Percentiles rank a stretch among this genome's conserved stretches.
Conservation (phyloP, 257 asterid species). For the Verbena officinalis region DNA sequence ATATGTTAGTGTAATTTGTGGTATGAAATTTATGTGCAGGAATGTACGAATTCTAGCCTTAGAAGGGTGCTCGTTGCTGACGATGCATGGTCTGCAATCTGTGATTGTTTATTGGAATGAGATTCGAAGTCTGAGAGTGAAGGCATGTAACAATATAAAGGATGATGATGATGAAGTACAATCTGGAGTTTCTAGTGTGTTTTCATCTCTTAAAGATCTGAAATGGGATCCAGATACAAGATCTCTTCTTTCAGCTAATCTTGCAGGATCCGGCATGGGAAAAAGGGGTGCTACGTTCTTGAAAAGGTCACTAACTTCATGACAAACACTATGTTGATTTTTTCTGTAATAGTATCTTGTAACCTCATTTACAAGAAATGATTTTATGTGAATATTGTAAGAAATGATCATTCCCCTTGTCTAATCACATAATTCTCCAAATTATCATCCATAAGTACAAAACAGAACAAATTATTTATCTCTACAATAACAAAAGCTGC, state of each 20-base stretch:
- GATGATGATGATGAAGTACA: slow-evolving; percentile 59
- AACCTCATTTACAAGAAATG: too few relatives aligned
- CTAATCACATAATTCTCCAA: too few relatives aligned
- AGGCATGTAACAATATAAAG: slow-evolving; percentile 61
- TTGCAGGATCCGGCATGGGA: slow-evolving; percentile 62
- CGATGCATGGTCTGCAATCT: slow-evolving; percentile 61
- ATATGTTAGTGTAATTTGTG: too few relatives aligned
- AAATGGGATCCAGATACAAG: slow-evolving; percentile 73
- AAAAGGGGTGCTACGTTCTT: slow-evolving; percentile 58
- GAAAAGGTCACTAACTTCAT: too few relatives aligned
- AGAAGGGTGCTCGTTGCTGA: slow-evolving; percentile 73
- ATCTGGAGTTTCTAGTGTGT: slow-evolving; percentile 47
- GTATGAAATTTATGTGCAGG: too few relatives aligned
- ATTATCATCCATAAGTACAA: too few relatives aligned
- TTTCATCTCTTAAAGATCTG: slow-evolving; percentile 55
- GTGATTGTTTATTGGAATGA: slow-evolving; percentile 54
- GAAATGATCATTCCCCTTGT: too few relatives aligned
- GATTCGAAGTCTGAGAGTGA: slow-evolving; percentile 63
- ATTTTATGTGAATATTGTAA: too few relatives aligned
- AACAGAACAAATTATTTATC: too few relatives aligned
- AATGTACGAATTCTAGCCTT: slow-evolving; percentile 46
- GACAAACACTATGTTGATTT: too few relatives aligned
- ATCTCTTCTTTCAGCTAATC: slow-evolving; percentile 49
- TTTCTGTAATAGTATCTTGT: too few relatives aligned
- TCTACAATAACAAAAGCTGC: too few relatives aligned